These are phyloP conservation scores for Anethum foeniculum DNA, from an alignment of 140 eudicot genomes.

Conservation along the genomic window DNA sequence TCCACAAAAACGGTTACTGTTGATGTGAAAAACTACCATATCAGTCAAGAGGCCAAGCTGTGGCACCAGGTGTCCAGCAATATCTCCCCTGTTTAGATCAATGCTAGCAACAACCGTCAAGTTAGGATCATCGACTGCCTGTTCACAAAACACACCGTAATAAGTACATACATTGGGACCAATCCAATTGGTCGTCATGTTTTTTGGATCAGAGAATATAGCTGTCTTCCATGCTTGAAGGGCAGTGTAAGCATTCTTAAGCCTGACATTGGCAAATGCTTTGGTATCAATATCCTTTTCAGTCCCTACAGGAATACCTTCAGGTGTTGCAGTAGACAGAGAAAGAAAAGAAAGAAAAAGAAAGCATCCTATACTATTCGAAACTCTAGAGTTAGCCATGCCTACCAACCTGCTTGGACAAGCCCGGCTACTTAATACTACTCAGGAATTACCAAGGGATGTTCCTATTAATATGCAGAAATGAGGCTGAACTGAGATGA, in stretches of 20 bases:
- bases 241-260: slow-evolving; percentile 50
- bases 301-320: slow-evolving; percentile 17
- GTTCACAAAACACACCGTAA: slow-evolving; percentile 49
- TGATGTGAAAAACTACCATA: slow-evolving; percentile 51
- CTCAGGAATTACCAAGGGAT: neutral
- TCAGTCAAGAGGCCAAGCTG: slow-evolving; percentile 49
- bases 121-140: slow-evolving; percentile 37
- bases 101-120: slow-evolving; percentile 46
- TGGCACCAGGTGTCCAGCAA: slow-evolving; percentile 64
- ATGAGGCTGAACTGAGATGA: neutral
- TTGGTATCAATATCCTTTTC: slow-evolving; percentile 22
- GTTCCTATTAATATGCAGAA: slow-evolving; percentile 13
- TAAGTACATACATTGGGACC: slow-evolving; percentile 71
- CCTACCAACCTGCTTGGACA: slow-evolving; percentile 7
- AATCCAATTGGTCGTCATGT: slow-evolving; percentile 52
- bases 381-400: slow-evolving; percentile 27
- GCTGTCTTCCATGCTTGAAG: slow-evolving; percentile 71
- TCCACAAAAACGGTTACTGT: slow-evolving; percentile 76
- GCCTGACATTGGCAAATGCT: slow-evolving; percentile 38
- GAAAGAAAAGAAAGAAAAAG: slow-evolving; percentile 31
- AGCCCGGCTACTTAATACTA: slow-evolving; percentile 28
- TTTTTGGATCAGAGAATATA: slow-evolving; percentile 54
- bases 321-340: slow-evolving; percentile 14
- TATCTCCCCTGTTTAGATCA: slow-evolving; percentile 58
- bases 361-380: slow-evolving; percentile 44